Base-by-base conservation (phyloP, 495 filamentous ascomycete genomes). In the Pseudevernia furfuracea region DNA sequence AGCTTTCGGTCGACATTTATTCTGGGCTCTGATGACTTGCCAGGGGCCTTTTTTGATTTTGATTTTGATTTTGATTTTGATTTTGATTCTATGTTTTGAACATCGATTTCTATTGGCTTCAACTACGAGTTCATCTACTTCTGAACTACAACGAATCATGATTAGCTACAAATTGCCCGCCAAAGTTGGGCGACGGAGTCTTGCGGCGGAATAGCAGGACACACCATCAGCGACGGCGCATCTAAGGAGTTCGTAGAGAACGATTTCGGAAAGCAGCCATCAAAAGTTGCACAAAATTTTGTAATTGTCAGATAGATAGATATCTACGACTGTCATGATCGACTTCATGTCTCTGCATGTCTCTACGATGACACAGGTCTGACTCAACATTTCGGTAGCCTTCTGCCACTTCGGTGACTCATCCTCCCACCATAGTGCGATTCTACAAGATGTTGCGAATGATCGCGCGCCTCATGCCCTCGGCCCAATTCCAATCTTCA, bases 151-250 rank as follows among this genome's bases (percentile, higher is more conserved):
- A 30, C 25, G 25, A 32, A 6, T 53, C 14, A 32, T 32, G 25
- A 32, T 21, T 14, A 14, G 9, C 11, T 53, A 53, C 3, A 30
- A 28, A 53, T 53, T 49, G n/a, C 23, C 46, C 46, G 25, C n/a
- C n/a, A 53, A 17, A 28, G 1, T 30, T 30, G 17, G 32, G 49
- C 25, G 49, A 15, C 23, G 49, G 49, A 53, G 49, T 53, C 49
- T 28, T 32, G 49, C 25, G 17, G 49, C 25, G 17, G 49, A 53
- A 19, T 10, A 5, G 28, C 9, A 32, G 25, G 19, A 7, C n/a
- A 30, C 14, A 53, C 12, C 49, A 53, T 53, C 28, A 53, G 49
- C 49, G 49, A 53, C 14, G 49, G 49, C 49, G 49, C 49, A 30
- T 9, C 19, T 9, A 4, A 25, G 25, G 49, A 53, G 49, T 53